Percentiles rank a stretch among this genome's conserved stretches.
Conservation (phyloP, 1,284 basidiomycete species). For the Exobasidium cylindrosporum region DNA sequence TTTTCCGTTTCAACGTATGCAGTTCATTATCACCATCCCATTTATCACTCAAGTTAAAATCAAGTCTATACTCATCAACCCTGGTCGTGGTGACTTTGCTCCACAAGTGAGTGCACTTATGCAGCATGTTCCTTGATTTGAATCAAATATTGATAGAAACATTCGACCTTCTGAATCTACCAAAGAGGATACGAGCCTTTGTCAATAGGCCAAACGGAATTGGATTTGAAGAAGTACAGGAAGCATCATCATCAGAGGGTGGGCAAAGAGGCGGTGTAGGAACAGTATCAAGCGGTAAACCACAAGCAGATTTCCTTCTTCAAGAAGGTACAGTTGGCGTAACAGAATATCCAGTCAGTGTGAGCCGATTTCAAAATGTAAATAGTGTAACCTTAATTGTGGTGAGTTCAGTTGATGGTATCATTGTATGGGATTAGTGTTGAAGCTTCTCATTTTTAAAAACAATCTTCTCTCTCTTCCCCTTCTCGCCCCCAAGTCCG, state of each 20-base stretch:
- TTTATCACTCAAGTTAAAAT: constrained; percentile 48
- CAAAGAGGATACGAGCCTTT: constrained; percentile 35
- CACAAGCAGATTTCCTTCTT: constrained; percentile 52
- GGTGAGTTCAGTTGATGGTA: constrained; percentile 18
- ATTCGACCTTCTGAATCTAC: too few relatives aligned
- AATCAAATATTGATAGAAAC: too few relatives aligned
- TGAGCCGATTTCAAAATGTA: constrained; percentile 44
- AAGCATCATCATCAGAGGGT: constrained; percentile 20
- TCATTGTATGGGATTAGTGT: too few relatives aligned
- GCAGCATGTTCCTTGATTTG: too few relatives aligned
- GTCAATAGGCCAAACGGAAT: constrained; percentile 50
- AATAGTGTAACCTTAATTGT: constrained; percentile 47
- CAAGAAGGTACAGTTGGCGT: constrained; percentile 30
- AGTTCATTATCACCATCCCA: constrained; percentile 48
- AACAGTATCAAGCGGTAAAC: constrained; percentile 33
- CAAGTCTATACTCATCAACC: constrained; percentile 46
- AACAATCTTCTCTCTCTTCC: not conserved
- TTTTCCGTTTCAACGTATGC: not conserved
- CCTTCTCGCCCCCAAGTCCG: constrained; percentile 28
- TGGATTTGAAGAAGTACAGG: constrained; percentile 47
- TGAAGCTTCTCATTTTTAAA: constrained; percentile 9
- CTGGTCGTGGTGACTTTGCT: constrained; percentile 46
- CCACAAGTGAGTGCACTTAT: constrained; percentile 29
- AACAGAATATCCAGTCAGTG: constrained; percentile 48
- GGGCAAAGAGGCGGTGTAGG: constrained; percentile 30